These are phyloP conservation scores for Xylariaceae sp. DNA, from an alignment of 2,329 filamentous ascomycete species.

Conservation along the genomic window DNA sequence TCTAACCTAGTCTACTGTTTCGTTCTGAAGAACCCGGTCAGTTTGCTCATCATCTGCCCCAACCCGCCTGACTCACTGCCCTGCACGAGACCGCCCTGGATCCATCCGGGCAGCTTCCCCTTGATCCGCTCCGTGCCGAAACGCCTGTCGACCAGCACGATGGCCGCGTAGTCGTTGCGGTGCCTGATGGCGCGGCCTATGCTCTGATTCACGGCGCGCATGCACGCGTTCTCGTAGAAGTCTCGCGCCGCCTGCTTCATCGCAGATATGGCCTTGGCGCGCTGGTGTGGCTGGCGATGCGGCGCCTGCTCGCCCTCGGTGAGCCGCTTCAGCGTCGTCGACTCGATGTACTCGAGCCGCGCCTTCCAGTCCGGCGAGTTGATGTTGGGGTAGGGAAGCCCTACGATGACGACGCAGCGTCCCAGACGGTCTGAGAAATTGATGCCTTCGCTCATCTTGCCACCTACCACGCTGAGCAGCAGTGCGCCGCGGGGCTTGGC, in stretches of 20 bases:
- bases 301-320: conserved; percentile 14
- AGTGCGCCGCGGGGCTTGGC: conserved; percentile 57
- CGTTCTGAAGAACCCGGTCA: conserved; percentile 53
- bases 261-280: conserved; percentile 29
- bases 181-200: conserved; percentile 91
- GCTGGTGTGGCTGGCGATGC: conserved; percentile 11
- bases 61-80: conserved; percentile 47
- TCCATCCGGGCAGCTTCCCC: conserved; percentile 84
- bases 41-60: conserved; percentile 52
- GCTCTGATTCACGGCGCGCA: conserved; percentile 95
- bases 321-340: conserved; percentile 42
- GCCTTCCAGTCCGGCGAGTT: conserved; percentile 89
- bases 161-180: conserved; percentile 80
- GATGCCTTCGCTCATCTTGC: conserved; percentile 94
- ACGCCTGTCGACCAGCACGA: conserved; percentile 75
- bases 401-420: conserved; percentile 84
- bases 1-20: too few relatives aligned
- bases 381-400: conserved; percentile 87
- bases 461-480: conserved; percentile 85
- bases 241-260: conserved; percentile 61
- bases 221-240: conserved; percentile 91
- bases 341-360: conserved; percentile 80
- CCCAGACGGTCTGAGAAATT: conserved; percentile 93
- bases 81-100: conserved; percentile 60
- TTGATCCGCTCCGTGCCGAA: conserved; percentile 71